phyloP scores from a whole-genome alignment of 1,284 basidiomycete genomes.

The Afroboletus lepidellus region DNA sequence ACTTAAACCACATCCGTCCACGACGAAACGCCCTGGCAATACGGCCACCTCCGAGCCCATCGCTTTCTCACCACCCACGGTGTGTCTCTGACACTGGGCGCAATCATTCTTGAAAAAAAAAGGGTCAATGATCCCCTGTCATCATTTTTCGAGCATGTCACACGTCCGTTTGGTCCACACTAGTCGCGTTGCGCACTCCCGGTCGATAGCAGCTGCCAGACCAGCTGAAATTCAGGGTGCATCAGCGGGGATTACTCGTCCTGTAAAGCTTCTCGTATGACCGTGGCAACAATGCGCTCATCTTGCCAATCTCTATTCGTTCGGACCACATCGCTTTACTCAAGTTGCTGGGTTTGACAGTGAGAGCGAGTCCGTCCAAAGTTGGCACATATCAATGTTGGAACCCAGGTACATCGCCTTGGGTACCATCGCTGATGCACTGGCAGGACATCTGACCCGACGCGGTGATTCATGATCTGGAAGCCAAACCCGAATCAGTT shows the following conservation, averaged over 20 bases:
- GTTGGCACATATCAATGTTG: slow-evolving; percentile 4
- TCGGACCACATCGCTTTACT: background rate
- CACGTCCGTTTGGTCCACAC: slow-evolving; percentile 12
- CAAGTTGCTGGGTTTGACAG: background rate
- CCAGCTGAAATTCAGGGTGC: slow-evolving; percentile 31
- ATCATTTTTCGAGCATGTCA: slow-evolving; percentile 8
- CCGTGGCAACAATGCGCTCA: slow-evolving; percentile 14
- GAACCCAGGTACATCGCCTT: slow-evolving; percentile 7
- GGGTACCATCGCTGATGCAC: slow-evolving; percentile 1
- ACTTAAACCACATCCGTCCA: slow-evolving; percentile 16
- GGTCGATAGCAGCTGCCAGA: slow-evolving; percentile 19
- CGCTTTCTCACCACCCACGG: slow-evolving; percentile 15
- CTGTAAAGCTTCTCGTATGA: slow-evolving; percentile 17
- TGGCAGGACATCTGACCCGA: background rate
- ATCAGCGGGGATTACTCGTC: slow-evolving; percentile 32
- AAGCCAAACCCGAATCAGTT: slow-evolving; percentile 1
- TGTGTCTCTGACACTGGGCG: slow-evolving; percentile 12
- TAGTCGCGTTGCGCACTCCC: slow-evolving; percentile 10
- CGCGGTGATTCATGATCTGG: slow-evolving; percentile 10
- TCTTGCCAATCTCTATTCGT: slow-evolving; percentile 3
- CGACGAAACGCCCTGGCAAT: slow-evolving; percentile 2
- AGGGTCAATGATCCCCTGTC: slow-evolving; percentile 16
- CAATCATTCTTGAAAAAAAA: slow-evolving; percentile 16
- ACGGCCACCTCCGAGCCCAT: slow-evolving; percentile 18
- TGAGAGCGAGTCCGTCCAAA: background rate